Evolutionary conservation across 2,329 filamentous ascomycete genomes (phyloP).

Genomic region (Acrodontium crateriforme): DNA sequence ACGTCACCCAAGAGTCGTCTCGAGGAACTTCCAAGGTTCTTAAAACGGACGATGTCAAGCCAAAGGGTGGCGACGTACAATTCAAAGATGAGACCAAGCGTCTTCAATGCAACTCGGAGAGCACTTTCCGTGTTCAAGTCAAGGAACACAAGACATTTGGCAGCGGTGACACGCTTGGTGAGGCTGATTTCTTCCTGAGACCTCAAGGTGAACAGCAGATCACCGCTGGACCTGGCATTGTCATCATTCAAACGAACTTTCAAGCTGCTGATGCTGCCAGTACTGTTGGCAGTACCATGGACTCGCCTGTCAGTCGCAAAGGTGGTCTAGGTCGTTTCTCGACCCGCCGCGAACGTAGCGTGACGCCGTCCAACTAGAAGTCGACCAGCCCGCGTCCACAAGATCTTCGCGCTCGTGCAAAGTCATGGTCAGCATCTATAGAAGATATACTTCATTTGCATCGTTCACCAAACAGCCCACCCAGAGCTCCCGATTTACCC

Average conservation of each 20-base stretch:
- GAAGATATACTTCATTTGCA: background rate
- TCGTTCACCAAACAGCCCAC: too few relatives aligned
- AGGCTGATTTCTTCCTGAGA: slow-evolving; percentile 81
- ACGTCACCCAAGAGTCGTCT: slow-evolving; percentile 25
- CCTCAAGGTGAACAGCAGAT: slow-evolving; percentile 62
- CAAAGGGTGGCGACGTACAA: slow-evolving; percentile 47
- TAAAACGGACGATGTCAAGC: slow-evolving; percentile 86
- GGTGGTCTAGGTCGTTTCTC: slow-evolving; percentile 15
- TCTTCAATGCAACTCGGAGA: slow-evolving; percentile 62
- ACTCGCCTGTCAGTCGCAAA: slow-evolving; percentile 9
- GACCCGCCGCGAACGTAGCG: slow-evolving; percentile 16
- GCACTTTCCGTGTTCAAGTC: slow-evolving; percentile 73
- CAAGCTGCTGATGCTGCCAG: slow-evolving; percentile 14
- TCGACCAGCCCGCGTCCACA: background rate
- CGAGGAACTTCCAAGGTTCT: slow-evolving; percentile 65
- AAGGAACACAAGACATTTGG: slow-evolving; percentile 78
- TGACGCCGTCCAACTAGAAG: slow-evolving; percentile 17
- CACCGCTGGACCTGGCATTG: slow-evolving; percentile 64
- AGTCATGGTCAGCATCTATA: background rate
- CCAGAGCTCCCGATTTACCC: too few relatives aligned
- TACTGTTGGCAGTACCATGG: slow-evolving; percentile 2
- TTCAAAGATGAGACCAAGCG: slow-evolving; percentile 49
- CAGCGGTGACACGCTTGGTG: slow-evolving; percentile 72
- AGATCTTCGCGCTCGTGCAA: background rate
- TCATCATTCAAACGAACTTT: slow-evolving; percentile 32